Evolutionary conservation across 345 rosid species (phyloP).

Genomic region (Geranium brycei): DNA sequence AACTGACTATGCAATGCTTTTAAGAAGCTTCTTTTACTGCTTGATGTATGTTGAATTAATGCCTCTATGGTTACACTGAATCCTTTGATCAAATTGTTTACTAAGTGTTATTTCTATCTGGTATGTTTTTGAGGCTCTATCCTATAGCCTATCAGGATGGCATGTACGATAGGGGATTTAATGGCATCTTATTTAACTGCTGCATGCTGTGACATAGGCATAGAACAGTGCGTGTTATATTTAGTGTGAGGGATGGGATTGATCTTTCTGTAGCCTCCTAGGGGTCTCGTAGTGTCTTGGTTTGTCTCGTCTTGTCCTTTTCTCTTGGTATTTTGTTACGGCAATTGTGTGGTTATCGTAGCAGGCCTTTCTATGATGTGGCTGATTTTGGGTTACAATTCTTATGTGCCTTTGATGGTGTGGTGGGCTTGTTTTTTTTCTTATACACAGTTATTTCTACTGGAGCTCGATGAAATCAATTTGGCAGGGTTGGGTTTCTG

Average conservation of each 20-base stretch:
- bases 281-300: not conserved
- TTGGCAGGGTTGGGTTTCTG: constrained; percentile 27
- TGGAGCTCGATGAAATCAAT: constrained; percentile 30
- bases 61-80: constrained; percentile 17
- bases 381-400: constrained; percentile 18
- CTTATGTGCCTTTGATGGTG: constrained; percentile 21
- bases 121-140: not conserved
- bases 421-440: constrained; percentile 27
- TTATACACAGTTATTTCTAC: constrained; percentile 26
- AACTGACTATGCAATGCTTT: constrained; percentile 34
- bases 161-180: constrained; percentile 1
- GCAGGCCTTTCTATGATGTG: constrained; percentile 7
- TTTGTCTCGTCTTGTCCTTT: not conserved
- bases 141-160: not conserved
- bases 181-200: not conserved
- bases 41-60: constrained; percentile 47
- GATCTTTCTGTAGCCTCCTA: not conserved
- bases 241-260: not conserved
- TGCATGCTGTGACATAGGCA: not conserved
- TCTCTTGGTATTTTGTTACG: not conserved
- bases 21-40: constrained; percentile 45
- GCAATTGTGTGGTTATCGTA: not conserved
- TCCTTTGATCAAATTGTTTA: constrained; percentile 11
- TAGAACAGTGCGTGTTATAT: not conserved
- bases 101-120: constrained; percentile 8